Evolutionary conservation across 2,329 filamentous ascomycete species (phyloP).

Genomic region (Cytospora paraplurivora): DNA sequence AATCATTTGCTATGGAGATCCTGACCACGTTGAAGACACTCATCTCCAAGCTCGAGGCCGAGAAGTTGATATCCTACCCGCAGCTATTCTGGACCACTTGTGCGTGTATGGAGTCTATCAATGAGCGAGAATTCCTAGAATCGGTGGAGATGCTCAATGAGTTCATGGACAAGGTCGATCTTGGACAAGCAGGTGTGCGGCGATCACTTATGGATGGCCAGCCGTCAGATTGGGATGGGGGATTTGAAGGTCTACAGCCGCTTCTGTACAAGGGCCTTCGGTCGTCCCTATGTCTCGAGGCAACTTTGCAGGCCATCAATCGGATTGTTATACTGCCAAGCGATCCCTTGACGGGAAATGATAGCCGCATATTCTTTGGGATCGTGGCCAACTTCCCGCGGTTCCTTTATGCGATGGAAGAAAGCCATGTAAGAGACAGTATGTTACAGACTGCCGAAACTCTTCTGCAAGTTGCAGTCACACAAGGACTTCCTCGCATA

Average conservation of each 20-base stretch:
- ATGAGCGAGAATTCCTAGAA: slow-evolving; percentile 92
- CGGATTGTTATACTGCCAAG: slow-evolving; percentile 77
- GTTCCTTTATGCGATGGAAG: slow-evolving; percentile 79
- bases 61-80: slow-evolving; percentile 83
- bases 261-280: slow-evolving; percentile 90
- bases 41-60: slow-evolving; percentile 78
- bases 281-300: slow-evolving; percentile 79
- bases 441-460: slow-evolving; percentile 66
- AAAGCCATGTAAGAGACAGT: slow-evolving; percentile 55
- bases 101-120: slow-evolving; percentile 94
- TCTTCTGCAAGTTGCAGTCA: slow-evolving; percentile 72
- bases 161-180: slow-evolving; percentile 80
- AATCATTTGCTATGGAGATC: slow-evolving; percentile 98
- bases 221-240: slow-evolving; percentile 84
- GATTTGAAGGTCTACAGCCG: slow-evolving; percentile 82
- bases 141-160: slow-evolving; percentile 89
- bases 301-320: slow-evolving; percentile 76
- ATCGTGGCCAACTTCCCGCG: slow-evolving; percentile 90
- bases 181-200: slow-evolving; percentile 70
- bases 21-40: slow-evolving; percentile 90
- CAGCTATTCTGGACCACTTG: slow-evolving; percentile 98
- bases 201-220: slow-evolving; percentile 74
- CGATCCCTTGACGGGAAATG: slow-evolving; percentile 78
- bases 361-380: slow-evolving; percentile 79
- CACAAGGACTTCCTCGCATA: slow-evolving; percentile 68